Percentiles rank a stretch among this genome's conserved stretches.
phyloP scores from a whole-genome alignment of 176 grass and related monocot genomes.

The Oryza officinalis region DNA sequence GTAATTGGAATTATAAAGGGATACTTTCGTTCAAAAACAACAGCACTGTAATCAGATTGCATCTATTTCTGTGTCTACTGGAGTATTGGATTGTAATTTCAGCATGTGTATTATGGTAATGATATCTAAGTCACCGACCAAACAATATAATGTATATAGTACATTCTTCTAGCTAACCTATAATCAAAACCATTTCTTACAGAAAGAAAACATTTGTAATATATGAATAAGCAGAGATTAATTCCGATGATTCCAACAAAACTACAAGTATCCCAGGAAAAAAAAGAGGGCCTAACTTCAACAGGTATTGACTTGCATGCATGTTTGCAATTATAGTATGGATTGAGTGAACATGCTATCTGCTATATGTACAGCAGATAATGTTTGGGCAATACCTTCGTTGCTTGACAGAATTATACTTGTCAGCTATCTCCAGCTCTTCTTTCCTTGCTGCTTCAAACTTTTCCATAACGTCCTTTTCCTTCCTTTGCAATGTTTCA shows the following conservation, averaged over 20 bases:
- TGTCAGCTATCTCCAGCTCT: constrained; percentile 90
- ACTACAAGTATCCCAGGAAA: constrained; percentile 21
- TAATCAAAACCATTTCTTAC: background rate
- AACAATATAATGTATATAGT: background rate
- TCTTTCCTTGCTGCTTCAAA: constrained; percentile 93
- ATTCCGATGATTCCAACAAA: background rate
- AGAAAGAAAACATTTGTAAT: background rate
- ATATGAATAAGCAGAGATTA: background rate
- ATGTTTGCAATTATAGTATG: constrained; percentile 2
- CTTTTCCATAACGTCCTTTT: constrained; percentile 86
- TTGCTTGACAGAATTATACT: constrained; percentile 79
- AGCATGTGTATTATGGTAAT: background rate
- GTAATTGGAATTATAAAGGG: background rate
- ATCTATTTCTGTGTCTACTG: background rate
- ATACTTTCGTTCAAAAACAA: background rate
- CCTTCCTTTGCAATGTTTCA: constrained; percentile 78
- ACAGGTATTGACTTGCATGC: constrained; percentile 2
- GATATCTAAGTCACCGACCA: background rate
- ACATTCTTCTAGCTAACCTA: constrained; percentile 12
- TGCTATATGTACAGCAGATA: constrained; percentile 9
- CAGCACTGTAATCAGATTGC: background rate
- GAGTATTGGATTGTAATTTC: background rate
- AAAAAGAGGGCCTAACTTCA: constrained; percentile 8
- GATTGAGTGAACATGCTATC: background rate
- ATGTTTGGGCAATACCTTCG: constrained; percentile 58